Evolutionary conservation across 805 yeast genomes (phyloP).

Genomic region (Jamesozyma gamospora): DNA sequence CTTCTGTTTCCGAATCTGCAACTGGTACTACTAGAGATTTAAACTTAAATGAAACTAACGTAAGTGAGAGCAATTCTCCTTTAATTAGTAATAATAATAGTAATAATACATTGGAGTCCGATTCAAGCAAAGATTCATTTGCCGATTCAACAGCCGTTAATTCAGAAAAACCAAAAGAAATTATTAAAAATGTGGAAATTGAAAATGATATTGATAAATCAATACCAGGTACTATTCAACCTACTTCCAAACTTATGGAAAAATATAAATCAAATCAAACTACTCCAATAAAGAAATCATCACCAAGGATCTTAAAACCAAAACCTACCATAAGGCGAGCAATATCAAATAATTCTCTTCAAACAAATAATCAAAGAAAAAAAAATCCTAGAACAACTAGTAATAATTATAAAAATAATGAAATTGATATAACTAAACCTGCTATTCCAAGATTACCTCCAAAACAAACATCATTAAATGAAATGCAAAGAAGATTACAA

Average conservation of each 20-base stretch:
- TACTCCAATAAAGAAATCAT: background rate
- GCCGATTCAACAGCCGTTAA: too few species aligned
- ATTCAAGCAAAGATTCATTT: too few species aligned
- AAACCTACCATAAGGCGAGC: background rate
- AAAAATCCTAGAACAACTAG: constrained; percentile 10
- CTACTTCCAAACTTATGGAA: background rate
- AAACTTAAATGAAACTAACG: too few species aligned
- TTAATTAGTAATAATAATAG: too few species aligned
- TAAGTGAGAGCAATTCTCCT: too few species aligned
- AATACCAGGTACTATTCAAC: too few species aligned
- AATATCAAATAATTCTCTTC: background rate
- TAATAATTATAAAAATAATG: constrained; percentile 16
- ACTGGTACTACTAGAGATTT: too few species aligned
- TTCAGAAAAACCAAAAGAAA: too few species aligned
- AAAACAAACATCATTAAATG: constrained; percentile 61
- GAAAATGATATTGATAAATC: too few species aligned
- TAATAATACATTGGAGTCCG: too few species aligned
- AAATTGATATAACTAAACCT: constrained; percentile 53
- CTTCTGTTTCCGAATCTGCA: background rate
- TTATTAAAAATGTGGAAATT: too few species aligned
- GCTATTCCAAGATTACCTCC: constrained; percentile 79
- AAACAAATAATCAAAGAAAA: constrained; percentile 3
- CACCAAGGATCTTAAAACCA: background rate
- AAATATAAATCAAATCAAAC: background rate
- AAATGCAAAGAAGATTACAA: constrained; percentile 78